Conservation (phyloP, 768 basidiomycete genomes). For the Phylloporus arenicola region DNA sequence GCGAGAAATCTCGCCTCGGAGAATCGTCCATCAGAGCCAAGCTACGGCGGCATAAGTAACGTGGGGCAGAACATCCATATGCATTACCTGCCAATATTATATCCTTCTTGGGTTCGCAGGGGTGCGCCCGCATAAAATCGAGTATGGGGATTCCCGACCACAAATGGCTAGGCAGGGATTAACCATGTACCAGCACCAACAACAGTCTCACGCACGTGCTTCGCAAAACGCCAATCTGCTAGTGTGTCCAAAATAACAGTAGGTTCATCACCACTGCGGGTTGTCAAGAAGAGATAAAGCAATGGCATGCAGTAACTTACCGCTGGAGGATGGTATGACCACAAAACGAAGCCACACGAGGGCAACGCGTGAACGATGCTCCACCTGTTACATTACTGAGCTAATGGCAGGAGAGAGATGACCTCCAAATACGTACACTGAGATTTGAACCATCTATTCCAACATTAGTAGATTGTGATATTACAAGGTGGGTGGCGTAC, state of each 20-base stretch:
- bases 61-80: not conserved
- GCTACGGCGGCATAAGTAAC: slow-evolving; percentile 31
- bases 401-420: not conserved
- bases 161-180: slow-evolving; percentile 52
- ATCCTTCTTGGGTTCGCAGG: slow-evolving; percentile 82
- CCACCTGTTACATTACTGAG: slow-evolving; percentile 36
- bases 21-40: slow-evolving; percentile 81
- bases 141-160: slow-evolving; percentile 58
- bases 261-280: slow-evolving; percentile 72
- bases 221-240: slow-evolving; percentile 83
- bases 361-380: slow-evolving; percentile 37
- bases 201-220: slow-evolving; percentile 52
- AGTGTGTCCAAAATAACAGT: slow-evolving; percentile 76
- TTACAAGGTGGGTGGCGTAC: slow-evolving; percentile 38
- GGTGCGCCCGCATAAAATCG: slow-evolving; percentile 93
- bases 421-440: slow-evolving; percentile 53
- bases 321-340: slow-evolving; percentile 78
- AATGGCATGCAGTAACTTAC: slow-evolving; percentile 31
- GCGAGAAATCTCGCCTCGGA: slow-evolving; percentile 79
- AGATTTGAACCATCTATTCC: slow-evolving; percentile 78
- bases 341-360: slow-evolving; percentile 69
- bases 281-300: slow-evolving; percentile 3
- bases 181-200: not conserved
- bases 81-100: slow-evolving; percentile 77
- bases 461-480: slow-evolving; percentile 8